Conservation (phyloP, 352 stramenopile species). For the Globisporangium splendens region DNA sequence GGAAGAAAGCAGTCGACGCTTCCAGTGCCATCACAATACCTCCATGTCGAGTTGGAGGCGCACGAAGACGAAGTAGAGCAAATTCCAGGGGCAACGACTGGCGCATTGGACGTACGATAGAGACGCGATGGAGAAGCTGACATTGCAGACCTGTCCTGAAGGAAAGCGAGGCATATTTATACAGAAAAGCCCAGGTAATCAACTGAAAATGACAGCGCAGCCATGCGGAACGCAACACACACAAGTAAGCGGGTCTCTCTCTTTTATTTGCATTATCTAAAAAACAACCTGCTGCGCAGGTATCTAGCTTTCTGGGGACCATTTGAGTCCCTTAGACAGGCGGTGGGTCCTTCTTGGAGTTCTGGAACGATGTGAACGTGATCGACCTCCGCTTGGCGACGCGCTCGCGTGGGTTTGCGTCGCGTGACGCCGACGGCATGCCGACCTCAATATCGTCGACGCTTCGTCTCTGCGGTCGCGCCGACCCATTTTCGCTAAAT, state of each 20-base stretch:
- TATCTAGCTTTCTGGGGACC: neutral
- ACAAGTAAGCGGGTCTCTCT: too few species aligned
- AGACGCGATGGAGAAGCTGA: too few species aligned
- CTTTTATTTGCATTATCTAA: too few species aligned
- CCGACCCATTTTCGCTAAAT: slow-evolving; percentile 1
- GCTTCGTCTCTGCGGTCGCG: slow-evolving; percentile 31
- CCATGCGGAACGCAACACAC: too few species aligned
- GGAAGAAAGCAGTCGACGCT: slow-evolving; percentile 7
- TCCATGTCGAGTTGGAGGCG: neutral
- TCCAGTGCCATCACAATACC: slow-evolving; percentile 4
- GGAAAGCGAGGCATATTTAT: too few species aligned
- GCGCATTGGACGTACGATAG: too few species aligned
- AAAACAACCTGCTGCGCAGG: neutral
- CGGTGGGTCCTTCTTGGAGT: slow-evolving; percentile 17
- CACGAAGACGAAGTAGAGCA: neutral
- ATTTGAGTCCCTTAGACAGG: slow-evolving; percentile 4
- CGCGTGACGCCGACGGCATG: slow-evolving; percentile 42
- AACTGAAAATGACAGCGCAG: too few species aligned
- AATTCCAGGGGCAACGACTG: neutral
- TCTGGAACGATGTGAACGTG: slow-evolving; percentile 68
- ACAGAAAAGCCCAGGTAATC: too few species aligned
- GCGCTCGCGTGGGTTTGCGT: slow-evolving; percentile 43
- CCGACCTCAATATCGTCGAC: slow-evolving; percentile 81
- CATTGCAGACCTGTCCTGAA: too few species aligned
- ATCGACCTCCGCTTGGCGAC: slow-evolving; percentile 69